Evolutionary conservation across 2,329 filamentous ascomycete genomes (phyloP).

Genomic region (Cladosporium sp.): DNA sequence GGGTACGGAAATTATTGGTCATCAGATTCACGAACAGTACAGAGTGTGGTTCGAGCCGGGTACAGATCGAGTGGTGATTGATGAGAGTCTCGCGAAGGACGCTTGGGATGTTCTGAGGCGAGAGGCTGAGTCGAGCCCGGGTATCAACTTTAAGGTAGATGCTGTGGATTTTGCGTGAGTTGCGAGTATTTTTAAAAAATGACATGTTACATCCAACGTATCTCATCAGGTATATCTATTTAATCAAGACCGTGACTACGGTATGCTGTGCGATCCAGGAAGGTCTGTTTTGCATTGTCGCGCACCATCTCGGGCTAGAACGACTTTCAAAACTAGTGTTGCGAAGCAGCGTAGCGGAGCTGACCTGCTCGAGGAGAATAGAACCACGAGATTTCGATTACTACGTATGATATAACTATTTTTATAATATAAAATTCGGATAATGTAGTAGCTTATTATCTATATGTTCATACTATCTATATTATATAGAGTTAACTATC

Average conservation of each 20-base stretch:
- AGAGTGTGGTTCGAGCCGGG: conserved; percentile 26
- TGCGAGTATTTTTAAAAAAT: background rate
- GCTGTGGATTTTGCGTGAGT: background rate
- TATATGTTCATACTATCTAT: too few species aligned
- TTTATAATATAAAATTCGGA: too few species aligned
- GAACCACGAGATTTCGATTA: too few species aligned
- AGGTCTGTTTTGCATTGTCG: too few species aligned
- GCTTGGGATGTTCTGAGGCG: background rate
- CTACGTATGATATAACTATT: too few species aligned
- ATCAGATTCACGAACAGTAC: conserved; percentile 45
- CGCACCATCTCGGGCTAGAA: too few species aligned
- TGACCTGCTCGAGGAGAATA: too few species aligned
- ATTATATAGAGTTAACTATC: too few species aligned
- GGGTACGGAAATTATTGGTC: conserved; percentile 45
- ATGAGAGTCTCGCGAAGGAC: background rate
- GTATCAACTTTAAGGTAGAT: background rate
- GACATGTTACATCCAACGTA: background rate
- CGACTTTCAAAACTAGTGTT: too few species aligned
- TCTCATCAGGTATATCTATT: background rate
- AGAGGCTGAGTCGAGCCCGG: background rate
- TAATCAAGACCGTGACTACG: background rate
- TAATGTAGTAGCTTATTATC: too few species aligned
- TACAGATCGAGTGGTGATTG: background rate
- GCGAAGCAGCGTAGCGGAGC: too few species aligned
- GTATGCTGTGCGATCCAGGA: too few species aligned